Conservation (phyloP, 164 flowering plant genomes). For the Litsea cubeba region DNA sequence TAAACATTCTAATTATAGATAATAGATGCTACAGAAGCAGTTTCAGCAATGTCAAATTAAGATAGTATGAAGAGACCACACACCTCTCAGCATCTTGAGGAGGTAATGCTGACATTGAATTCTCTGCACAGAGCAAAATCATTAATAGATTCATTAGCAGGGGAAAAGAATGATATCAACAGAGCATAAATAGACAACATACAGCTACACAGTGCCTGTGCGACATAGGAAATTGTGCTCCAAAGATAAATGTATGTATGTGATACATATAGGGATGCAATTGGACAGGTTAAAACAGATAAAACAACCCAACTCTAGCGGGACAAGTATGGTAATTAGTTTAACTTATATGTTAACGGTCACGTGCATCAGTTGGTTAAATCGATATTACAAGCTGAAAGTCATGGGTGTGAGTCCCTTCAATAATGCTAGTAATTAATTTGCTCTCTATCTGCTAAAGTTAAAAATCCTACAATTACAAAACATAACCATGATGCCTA, state of each 20-base stretch:
- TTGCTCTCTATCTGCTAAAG: too few relatives aligned
- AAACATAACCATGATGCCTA: too few relatives aligned
- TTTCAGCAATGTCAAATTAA: background rate
- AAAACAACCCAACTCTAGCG: too few relatives aligned
- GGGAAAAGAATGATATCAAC: background rate
- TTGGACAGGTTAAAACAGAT: background rate
- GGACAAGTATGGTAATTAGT: too few relatives aligned
- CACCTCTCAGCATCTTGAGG: conserved; percentile 79
- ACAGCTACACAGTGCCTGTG: background rate
- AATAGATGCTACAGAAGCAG: background rate
- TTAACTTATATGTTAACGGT: too few relatives aligned
- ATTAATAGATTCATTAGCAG: conserved; percentile 2
- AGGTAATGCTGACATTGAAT: conserved; percentile 68
- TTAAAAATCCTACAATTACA: too few relatives aligned
- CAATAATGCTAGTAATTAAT: too few relatives aligned
- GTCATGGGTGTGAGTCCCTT: too few relatives aligned
- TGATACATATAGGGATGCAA: background rate
- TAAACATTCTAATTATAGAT: background rate
- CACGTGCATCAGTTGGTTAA: too few relatives aligned
- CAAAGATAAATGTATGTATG: background rate
- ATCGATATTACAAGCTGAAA: too few relatives aligned
- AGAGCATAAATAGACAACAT: background rate
- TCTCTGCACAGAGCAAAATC: conserved; percentile 37
- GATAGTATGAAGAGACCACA: background rate
- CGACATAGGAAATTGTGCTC: background rate